Evolutionary conservation across 306 rosid genomes (phyloP), one percentile per base, ranked within the genome.

Genomic region (Acacia acuminata): DNA sequence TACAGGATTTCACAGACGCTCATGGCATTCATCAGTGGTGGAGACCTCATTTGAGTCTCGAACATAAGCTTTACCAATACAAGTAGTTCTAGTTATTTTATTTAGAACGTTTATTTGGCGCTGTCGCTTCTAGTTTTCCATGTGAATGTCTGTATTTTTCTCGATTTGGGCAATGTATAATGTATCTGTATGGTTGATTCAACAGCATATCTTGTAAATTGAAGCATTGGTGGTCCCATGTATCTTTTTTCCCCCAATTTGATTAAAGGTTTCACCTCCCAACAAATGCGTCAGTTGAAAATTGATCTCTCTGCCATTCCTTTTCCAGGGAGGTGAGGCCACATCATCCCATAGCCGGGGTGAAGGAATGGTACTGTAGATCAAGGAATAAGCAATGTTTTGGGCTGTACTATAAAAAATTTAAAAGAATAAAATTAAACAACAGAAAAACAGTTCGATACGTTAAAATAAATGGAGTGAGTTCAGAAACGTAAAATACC

Each of bases 21-120:
- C 99, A 96, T 86, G 94, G 99, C 79, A 92, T 96, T 91, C 94
- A 94, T 24, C 98, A 96, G 61, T 96, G 99, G 99, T 92, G 97
- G 99, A 88, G 71, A 78, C 94, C 96, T 2, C 80, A 87, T 74
- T 42, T 91, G 68, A 76, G 51, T 16, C 58, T 91, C 50, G 81
- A 84, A 71, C 81, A 84, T 65, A 88, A 90, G 82, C 78, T 90
- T 51, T 88, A 89, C 79, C 78, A 53, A 63, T 96, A 91, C 89
- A 77, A 71, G 22, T 90, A 84, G 78, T 43, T 68, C 1, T 64
- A n/a, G 64, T 75, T 55, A 6, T 30, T 71, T 7, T 47, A 15
- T n/a, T 79, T 51, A 8, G 19, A 66, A 63, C 14, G 3, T 27
- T 60, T 8, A 55, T 71, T 60, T 58, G 24, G 43, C 36, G 43